phyloP scores from a whole-genome alignment of 2,329 filamentous ascomycete species.

The Emergomyces africanus region DNA sequence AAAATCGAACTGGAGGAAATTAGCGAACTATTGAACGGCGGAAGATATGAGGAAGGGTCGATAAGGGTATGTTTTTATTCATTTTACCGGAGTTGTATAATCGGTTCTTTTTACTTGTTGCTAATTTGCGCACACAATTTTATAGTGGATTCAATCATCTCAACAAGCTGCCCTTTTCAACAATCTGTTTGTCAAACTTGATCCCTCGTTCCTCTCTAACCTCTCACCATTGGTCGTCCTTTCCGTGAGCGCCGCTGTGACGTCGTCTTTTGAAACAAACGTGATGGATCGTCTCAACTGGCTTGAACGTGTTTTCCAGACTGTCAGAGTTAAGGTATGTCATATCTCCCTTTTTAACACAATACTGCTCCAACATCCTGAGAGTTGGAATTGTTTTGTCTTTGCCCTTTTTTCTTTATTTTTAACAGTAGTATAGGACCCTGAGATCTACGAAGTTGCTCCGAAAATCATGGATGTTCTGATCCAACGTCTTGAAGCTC shows the following conservation, averaged over 20 bases:
- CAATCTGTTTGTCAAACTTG: slow-evolving; percentile 45
- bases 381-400: not conserved
- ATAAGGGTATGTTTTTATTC: slow-evolving; percentile 26
- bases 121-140: slow-evolving; percentile 11
- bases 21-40: slow-evolving; percentile 25
- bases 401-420: not conserved
- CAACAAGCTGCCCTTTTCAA: slow-evolving; percentile 50
- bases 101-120: not conserved
- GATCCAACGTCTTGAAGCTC: slow-evolving; percentile 41
- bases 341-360: not conserved
- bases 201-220: slow-evolving; percentile 42
- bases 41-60: slow-evolving; percentile 32
- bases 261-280: slow-evolving; percentile 41
- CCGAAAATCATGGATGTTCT: slow-evolving; percentile 50
- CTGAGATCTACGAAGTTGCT: slow-evolving; percentile 43
- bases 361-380: not conserved
- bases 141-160: slow-evolving; percentile 48
- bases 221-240: slow-evolving; percentile 47
- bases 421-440: slow-evolving; percentile 26
- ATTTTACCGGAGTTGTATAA: not conserved
- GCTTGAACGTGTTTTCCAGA: slow-evolving; percentile 43
- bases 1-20: slow-evolving; percentile 32
- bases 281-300: slow-evolving; percentile 44
- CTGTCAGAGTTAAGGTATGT: slow-evolving; percentile 42
- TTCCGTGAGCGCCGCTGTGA: slow-evolving; percentile 51